Conservation (phyloP, 2,329 filamentous ascomycete species). For the Aschersonia sp. region DNA sequence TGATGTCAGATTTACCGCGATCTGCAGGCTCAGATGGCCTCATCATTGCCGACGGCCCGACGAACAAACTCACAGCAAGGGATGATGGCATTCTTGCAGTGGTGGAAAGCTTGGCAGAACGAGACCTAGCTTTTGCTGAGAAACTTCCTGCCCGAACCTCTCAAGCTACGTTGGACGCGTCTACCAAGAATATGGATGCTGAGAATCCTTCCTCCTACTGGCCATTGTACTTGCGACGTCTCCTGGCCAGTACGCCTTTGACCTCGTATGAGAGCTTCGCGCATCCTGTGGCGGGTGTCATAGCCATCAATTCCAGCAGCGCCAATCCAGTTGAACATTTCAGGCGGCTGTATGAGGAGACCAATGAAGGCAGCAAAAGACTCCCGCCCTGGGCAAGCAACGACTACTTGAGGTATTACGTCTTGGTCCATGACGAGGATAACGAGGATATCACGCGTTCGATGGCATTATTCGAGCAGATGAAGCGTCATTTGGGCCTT, state of each 20-base stretch:
- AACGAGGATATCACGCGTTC: constrained; percentile 84
- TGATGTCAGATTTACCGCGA: neutral
- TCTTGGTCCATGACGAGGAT: constrained; percentile 93
- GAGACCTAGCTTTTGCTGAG: constrained; percentile 67
- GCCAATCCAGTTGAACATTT: constrained; percentile 74
- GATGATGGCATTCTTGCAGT: constrained; percentile 34
- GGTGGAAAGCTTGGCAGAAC: constrained; percentile 68
- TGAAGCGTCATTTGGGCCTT: constrained; percentile 96
- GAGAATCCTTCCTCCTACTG: constrained; percentile 64
- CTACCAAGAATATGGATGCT: constrained; percentile 25
- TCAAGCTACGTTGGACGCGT: constrained; percentile 21
- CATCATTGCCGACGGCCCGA: neutral
- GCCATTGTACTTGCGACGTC: constrained; percentile 65
- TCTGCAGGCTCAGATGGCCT: neutral
- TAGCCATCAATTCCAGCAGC: constrained; percentile 87
- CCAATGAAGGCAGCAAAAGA: constrained; percentile 59
- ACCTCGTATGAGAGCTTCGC: constrained; percentile 84
- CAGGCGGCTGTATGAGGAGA: constrained; percentile 68
- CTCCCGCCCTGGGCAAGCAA: constrained; percentile 79
- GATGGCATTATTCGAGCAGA: constrained; percentile 85
- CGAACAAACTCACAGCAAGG: constrained; percentile 12
- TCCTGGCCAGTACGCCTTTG: constrained; percentile 67
- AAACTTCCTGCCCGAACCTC: constrained; percentile 27
- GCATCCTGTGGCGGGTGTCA: constrained; percentile 87
- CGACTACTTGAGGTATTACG: constrained; percentile 90